A percentile compares a stretch with the other conserved stretches of the same genome.
Evolutionary conservation across 2,329 filamentous ascomycete genomes (phyloP).

Genomic region (Claviceps sp.): DNA sequence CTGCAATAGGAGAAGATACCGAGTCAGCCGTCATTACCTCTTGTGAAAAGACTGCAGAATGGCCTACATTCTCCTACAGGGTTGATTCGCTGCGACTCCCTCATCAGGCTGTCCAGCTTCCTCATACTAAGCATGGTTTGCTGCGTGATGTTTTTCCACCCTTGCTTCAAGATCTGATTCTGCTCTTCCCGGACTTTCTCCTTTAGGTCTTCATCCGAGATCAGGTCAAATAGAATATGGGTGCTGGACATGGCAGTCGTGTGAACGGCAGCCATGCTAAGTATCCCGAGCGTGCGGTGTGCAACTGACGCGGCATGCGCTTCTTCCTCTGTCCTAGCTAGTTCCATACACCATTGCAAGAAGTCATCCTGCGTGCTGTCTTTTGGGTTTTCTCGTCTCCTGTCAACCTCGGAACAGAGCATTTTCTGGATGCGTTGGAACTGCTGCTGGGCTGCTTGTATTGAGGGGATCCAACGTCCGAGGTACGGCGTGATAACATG

Average conservation of each 20-base stretch:
- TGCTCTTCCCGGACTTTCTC: slow-evolving; percentile 5
- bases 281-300: slow-evolving; percentile 8
- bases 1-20: not conserved
- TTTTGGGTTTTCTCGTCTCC: not conserved
- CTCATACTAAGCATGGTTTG: slow-evolving; percentile 11
- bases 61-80: slow-evolving; percentile 8
- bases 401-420: no score
- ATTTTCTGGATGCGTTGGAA: slow-evolving; percentile 6
- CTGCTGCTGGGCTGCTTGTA: slow-evolving; percentile 5
- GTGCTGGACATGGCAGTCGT: slow-evolving; percentile 10
- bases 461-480: slow-evolving; percentile 2
- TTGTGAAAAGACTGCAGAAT: not conserved
- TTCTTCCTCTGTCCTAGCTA: slow-evolving; percentile 7
- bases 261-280: slow-evolving; percentile 11
- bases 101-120: slow-evolving; percentile 11
- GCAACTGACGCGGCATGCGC: slow-evolving; percentile 5
- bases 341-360: slow-evolving; percentile 9
- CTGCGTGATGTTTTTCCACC: slow-evolving; percentile 5
- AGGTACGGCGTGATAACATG: not conserved
- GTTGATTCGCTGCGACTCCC: slow-evolving; percentile 10
- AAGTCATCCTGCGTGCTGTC: slow-evolving; percentile 8
- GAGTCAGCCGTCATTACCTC: not conserved
- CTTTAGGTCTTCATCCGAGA: slow-evolving; percentile 1
- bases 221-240: slow-evolving; percentile 9
- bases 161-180: slow-evolving; percentile 1